phyloP scores from a whole-genome alignment of 108 stramenopile species.

The Mayamaea pseudoterrestris region DNA sequence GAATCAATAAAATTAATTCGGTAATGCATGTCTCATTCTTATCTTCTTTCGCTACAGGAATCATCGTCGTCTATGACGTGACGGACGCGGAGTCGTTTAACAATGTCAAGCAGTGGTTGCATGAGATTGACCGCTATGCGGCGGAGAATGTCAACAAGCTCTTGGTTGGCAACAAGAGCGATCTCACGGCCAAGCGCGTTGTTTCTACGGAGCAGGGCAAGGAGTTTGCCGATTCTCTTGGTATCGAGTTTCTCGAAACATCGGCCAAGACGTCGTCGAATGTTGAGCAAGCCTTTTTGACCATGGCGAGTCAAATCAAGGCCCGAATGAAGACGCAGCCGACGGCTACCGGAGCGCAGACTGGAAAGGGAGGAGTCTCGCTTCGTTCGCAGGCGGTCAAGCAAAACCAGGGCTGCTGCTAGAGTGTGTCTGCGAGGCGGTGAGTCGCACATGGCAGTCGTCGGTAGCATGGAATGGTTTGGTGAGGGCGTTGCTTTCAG shows the following conservation, averaged over 20 bases:
- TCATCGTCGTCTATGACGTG: slow-evolving; percentile 95
- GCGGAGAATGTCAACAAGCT: slow-evolving; percentile 98
- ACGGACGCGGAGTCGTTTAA: slow-evolving; percentile 94
- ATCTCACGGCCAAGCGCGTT: slow-evolving; percentile 88
- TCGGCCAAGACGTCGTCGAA: slow-evolving; percentile 96
- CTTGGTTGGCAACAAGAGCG: slow-evolving; percentile 99
- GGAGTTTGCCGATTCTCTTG: slow-evolving; percentile 95
- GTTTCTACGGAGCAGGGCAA: slow-evolving; percentile 95
- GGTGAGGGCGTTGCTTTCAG: no score
- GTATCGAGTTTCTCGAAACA: slow-evolving; percentile 98
- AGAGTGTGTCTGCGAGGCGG: no score
- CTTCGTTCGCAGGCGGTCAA: slow-evolving; percentile 72
- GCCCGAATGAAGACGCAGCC: slow-evolving; percentile 92
- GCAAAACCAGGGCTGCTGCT: slow-evolving; percentile 73
- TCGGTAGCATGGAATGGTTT: no score
- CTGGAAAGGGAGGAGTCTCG: slow-evolving; percentile 50
- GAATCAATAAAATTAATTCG: no score
- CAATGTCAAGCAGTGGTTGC: slow-evolving; percentile 98
- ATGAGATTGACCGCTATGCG: slow-evolving; percentile 98
- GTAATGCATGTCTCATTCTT: no score
- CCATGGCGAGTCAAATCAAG: slow-evolving; percentile 98
- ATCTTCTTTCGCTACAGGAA: no score
- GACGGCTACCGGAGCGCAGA: slow-evolving; percentile 50
- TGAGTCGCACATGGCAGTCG: no score
- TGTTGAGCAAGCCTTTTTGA: slow-evolving; percentile 98